Evolutionary conservation across 495 filamentous ascomycete species (phyloP).

Genomic region (Chaetomidium leptoderma): DNA sequence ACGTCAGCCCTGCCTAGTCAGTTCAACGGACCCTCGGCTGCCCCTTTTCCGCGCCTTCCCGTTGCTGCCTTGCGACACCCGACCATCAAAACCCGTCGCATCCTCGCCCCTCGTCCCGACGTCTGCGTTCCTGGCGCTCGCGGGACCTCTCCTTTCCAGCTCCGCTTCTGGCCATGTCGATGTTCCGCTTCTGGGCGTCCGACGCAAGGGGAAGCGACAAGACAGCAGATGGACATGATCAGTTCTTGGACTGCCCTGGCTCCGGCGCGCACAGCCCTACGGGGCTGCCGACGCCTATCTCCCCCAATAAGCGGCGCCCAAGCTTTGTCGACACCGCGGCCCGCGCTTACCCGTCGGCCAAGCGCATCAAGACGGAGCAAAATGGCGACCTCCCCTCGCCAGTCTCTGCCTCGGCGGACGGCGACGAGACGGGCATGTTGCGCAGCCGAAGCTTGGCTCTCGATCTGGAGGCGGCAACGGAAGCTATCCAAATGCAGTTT

Average conservation of each 20-base stretch:
- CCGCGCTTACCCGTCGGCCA: constrained; percentile 20
- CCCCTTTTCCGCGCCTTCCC: constrained; percentile 18
- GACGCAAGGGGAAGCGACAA: constrained; percentile 47
- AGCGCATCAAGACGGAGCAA: constrained; percentile 38
- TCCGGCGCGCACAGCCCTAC: constrained; percentile 13
- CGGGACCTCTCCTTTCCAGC: constrained; percentile 6
- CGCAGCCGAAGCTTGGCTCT: constrained; percentile 18
- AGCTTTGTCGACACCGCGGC: constrained; percentile 29
- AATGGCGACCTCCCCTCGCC: constrained; percentile 34
- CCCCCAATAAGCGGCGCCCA: constrained; percentile 36
- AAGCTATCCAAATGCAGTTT: constrained; percentile 78
- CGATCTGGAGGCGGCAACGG: constrained; percentile 49
- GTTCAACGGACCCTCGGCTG: constrained; percentile 20
- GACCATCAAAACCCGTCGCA: constrained; percentile 12
- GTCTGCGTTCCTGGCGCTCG: constrained; percentile 20
- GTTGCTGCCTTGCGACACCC: constrained; percentile 28
- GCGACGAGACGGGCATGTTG: constrained; percentile 19
- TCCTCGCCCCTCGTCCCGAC: constrained; percentile 11
- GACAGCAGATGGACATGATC: constrained; percentile 23
- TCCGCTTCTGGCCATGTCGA: constrained; percentile 26
- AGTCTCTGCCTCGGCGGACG: constrained; percentile 27
- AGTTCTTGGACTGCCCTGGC: constrained; percentile 17
- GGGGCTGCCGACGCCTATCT: constrained; percentile 17
- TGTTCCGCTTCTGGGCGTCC: constrained; percentile 51
- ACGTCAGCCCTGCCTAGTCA: constrained; percentile 37